Percentiles rank a stretch among this genome's conserved stretches.
Evolutionary conservation across 2,329 filamentous ascomycete species (phyloP).

Genomic region (Dactylonectria estremocensis): DNA sequence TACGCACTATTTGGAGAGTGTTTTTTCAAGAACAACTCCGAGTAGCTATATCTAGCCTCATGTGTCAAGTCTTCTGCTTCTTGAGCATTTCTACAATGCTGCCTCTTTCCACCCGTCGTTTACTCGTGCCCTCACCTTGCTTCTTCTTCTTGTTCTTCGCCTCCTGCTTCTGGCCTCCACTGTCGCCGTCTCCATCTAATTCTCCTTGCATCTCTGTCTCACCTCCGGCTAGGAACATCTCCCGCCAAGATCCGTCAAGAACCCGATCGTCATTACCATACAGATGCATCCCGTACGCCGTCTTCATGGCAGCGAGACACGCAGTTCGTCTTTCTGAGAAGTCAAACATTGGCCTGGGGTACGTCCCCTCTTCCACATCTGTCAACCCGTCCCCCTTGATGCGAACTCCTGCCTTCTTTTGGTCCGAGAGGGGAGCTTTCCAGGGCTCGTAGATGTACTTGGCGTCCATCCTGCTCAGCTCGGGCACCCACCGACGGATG

Average conservation of each 20-base stretch:
- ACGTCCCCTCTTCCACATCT: constrained; percentile 63
- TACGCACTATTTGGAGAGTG: constrained; percentile 6
- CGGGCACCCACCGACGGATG: constrained; percentile 77
- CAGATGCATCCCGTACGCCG: constrained; percentile 76
- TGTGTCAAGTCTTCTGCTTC: constrained; percentile 42
- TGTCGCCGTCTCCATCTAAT: constrained; percentile 51
- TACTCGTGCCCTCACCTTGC: constrained; percentile 27
- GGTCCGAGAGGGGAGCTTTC: constrained; percentile 78
- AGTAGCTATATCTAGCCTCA: background rate
- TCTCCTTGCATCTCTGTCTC: constrained; percentile 59
- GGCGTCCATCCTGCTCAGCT: constrained; percentile 72
- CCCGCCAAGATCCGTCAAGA: constrained; percentile 71
- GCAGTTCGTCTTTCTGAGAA: constrained; percentile 73
- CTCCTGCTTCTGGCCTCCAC: constrained; percentile 22
- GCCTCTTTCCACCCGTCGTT: constrained; percentile 43
- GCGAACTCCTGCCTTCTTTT: constrained; percentile 77
- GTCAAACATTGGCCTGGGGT: constrained; percentile 85
- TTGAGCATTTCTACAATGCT: constrained; percentile 41
- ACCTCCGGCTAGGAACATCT: constrained; percentile 58
- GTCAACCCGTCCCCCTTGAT: constrained; percentile 69
- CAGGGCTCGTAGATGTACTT: constrained; percentile 87
- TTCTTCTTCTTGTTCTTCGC: constrained; percentile 20
- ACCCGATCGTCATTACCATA: constrained; percentile 76
- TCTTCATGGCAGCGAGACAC: constrained; percentile 79
- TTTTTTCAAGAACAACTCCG: background rate